These are phyloP conservation scores for Aspergillus vadensis DNA, from an alignment of 2,329 filamentous ascomycete genomes.

Conservation along the genomic window DNA sequence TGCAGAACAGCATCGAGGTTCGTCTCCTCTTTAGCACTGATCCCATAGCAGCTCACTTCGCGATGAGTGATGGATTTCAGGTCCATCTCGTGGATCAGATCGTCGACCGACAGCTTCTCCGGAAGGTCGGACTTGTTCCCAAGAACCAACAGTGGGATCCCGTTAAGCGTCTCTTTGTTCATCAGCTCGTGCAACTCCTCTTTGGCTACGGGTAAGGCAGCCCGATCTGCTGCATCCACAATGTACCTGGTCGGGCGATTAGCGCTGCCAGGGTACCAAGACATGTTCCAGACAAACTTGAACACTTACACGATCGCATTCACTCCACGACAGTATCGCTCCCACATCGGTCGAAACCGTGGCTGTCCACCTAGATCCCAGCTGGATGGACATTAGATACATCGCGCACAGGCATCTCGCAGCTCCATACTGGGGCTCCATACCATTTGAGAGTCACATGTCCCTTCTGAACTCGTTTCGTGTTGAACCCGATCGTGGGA, in stretches of 20 bases:
- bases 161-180: constrained; percentile 77
- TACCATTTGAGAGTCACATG: constrained; percentile 97
- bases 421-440: constrained; percentile 33
- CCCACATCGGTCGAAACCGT: constrained; percentile 98
- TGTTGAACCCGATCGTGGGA: constrained; percentile 97
- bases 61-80: constrained; percentile 86
- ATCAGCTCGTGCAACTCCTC: constrained; percentile 91
- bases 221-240: constrained; percentile 88
- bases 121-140: constrained; percentile 96
- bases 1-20: constrained; percentile 96
- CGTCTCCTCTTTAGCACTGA: constrained; percentile 97
- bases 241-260: constrained; percentile 66
- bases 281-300: neutral
- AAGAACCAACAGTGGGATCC: constrained; percentile 89
- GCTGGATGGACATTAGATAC: constrained; percentile 44
- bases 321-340: constrained; percentile 94
- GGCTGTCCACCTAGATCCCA: constrained; percentile 98
- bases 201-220: constrained; percentile 77
- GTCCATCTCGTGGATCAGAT: constrained; percentile 89
- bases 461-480: constrained; percentile 96
- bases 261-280: constrained; percentile 9
- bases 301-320: constrained; percentile 81
- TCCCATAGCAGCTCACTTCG: constrained; percentile 97
- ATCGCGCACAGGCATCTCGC: constrained; percentile 13
- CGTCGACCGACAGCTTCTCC: constrained; percentile 88